phyloP scores from a whole-genome alignment of 768 basidiomycete species.

The Fomitopsis serialis region DNA sequence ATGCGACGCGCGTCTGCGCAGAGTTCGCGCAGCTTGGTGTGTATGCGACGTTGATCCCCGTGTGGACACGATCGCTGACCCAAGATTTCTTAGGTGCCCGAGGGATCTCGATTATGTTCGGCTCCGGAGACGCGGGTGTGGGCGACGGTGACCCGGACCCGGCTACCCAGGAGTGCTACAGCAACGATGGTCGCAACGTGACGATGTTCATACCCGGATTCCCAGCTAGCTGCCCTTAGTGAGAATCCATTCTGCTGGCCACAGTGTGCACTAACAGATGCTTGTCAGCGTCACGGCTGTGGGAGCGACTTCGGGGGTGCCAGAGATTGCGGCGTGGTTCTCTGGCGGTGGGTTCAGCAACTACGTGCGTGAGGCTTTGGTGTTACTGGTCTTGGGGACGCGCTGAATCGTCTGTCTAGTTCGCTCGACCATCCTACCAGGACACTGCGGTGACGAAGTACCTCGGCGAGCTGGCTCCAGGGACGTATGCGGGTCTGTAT shows the following conservation, averaged over 20 bases:
- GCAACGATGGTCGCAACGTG: slow-evolving; percentile 29
- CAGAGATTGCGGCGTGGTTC: slow-evolving; percentile 55
- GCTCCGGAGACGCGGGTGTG: slow-evolving; percentile 68
- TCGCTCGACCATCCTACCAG: slow-evolving; percentile 21
- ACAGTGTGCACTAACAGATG: too few species aligned
- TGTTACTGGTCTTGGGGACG: background rate
- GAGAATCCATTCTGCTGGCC: background rate
- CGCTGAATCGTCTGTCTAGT: background rate
- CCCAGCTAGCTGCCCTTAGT: slow-evolving; percentile 34
- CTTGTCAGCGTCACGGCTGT: slow-evolving; percentile 28
- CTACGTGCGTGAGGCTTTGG: slow-evolving; percentile 18
- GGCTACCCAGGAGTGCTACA: slow-evolving; percentile 41
- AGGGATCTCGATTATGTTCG: slow-evolving; percentile 62
- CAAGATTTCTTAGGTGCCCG: slow-evolving; percentile 64
- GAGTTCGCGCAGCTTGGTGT: slow-evolving; percentile 61
- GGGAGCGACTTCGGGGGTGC: slow-evolving; percentile 51
- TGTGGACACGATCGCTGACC: too few species aligned
- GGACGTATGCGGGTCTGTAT: slow-evolving; percentile 41
- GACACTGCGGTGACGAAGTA: slow-evolving; percentile 22
- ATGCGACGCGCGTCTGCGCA: slow-evolving; percentile 50
- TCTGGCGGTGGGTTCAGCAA: slow-evolving; percentile 69
- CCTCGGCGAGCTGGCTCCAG: slow-evolving; percentile 34
- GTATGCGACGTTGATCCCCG: too few species aligned
- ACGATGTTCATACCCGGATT: slow-evolving; percentile 30
- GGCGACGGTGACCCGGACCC: slow-evolving; percentile 57